Conservation (phyloP, 2,329 filamentous ascomycete species). For the Venturia pyrina region DNA sequence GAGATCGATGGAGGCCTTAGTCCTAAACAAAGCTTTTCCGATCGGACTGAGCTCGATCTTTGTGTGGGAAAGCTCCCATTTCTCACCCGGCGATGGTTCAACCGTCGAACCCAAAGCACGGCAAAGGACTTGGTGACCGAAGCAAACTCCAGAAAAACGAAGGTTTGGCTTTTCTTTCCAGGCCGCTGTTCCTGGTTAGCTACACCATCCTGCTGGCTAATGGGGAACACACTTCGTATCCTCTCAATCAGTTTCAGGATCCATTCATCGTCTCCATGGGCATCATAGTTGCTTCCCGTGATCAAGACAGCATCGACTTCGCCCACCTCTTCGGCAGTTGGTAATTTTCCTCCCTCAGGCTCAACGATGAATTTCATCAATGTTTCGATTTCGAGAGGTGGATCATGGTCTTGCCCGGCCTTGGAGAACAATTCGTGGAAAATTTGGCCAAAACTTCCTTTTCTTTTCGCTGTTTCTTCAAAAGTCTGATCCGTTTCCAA, state of each 20-base stretch:
- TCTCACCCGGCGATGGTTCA: constrained; percentile 25
- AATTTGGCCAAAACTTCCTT: constrained; percentile 46
- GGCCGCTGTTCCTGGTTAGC: constrained; percentile 27
- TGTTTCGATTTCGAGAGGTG: constrained; percentile 45
- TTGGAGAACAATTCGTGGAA: constrained; percentile 41
- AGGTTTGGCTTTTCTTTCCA: constrained; percentile 43
- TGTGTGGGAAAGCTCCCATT: constrained; percentile 39
- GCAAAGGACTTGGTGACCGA: constrained; percentile 38
- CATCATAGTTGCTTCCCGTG: constrained; percentile 39
- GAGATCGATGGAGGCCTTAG: constrained; percentile 26
- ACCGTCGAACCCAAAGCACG: constrained; percentile 33
- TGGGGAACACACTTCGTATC: constrained; percentile 29
- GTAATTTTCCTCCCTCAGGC: constrained; percentile 38
- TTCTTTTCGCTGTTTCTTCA: constrained; percentile 38
- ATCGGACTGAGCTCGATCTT: constrained; percentile 29
- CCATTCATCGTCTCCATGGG: constrained; percentile 36
- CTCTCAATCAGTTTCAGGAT: constrained; percentile 33
- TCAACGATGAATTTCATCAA: constrained; percentile 46
- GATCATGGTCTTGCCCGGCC: constrained; percentile 43
- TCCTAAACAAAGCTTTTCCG: constrained; percentile 32
- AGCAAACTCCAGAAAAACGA: constrained; percentile 39
- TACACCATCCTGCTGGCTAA: constrained; percentile 12
- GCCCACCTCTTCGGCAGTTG: constrained; percentile 38
- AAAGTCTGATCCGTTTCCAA: constrained; percentile 50
- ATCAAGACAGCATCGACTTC: constrained; percentile 35